Base-by-base conservation (phyloP, 768 basidiomycete species). In the Boletellus emodensis region DNA sequence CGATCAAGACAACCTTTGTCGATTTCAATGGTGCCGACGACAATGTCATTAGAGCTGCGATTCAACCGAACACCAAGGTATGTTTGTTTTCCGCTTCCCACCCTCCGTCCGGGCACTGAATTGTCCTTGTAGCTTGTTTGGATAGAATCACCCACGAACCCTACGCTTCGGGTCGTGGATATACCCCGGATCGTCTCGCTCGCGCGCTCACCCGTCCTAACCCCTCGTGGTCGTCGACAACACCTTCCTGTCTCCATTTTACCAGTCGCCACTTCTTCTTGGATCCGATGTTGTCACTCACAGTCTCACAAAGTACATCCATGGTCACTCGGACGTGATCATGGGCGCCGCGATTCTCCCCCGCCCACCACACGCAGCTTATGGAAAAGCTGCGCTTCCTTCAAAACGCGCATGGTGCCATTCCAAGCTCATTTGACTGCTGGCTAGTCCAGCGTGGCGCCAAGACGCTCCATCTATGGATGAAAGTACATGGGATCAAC, bases 131-230 rank as follows among this genome's bases (percentile, higher is more conserved):
- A 95, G 90, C 75, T 96, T 9, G 79, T 99, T 48, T 97, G 94
- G 93, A 83, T 96, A 57, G 95, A 99, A 70, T 77, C 90, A 0
- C 95, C 94, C 0, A 98, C 95, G 4, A 98, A 98, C 72, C 95
- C 95, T 0, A 91, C 91, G 1, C 83, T 98, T 10, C 84, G 89
- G 15, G 72, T 97, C 35, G 83, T 94, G 35, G 87, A 92, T 61
- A 84, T 97, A 63, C 69, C 75, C 1, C 80, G 83, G 47, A 80
- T 98, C 56, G 77, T 82, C 22, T 62, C 76, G 10, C 71, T 95
- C 44, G 84, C 84, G 3, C 79, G 75, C 48, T 72, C 80, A 0
- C 83, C 78, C 82, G 0, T 76, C 81, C 0, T 64, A 69, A 0
- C 94, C 94, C 0, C 73, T 93, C 28, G 81, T 99, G 12, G 80